Evolutionary conservation across 2,329 filamentous ascomycete genomes (phyloP).

Genomic region (Bipolaris gigantea): DNA sequence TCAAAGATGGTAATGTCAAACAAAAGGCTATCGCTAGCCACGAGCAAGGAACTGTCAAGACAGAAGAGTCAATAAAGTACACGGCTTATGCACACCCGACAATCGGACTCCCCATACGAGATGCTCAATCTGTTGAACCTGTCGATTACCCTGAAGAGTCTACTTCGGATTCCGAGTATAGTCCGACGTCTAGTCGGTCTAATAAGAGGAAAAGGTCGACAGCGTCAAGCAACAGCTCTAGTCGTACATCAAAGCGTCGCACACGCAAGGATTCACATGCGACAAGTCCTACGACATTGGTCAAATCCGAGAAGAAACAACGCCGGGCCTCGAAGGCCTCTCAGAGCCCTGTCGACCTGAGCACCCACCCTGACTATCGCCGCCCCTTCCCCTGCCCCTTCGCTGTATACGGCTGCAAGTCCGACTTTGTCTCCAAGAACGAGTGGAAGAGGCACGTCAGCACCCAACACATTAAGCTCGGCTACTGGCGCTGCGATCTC

Average conservation of each 20-base stretch:
- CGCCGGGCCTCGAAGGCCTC: constrained; percentile 16
- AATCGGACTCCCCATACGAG: constrained; percentile 34
- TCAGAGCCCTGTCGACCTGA: constrained; percentile 13
- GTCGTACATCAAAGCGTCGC: constrained; percentile 22
- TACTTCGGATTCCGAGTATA: constrained; percentile 43
- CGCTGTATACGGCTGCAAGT: constrained; percentile 71
- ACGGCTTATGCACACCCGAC: constrained; percentile 30
- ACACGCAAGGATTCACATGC: constrained; percentile 25
- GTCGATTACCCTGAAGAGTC: constrained; percentile 37
- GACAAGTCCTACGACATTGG: constrained; percentile 8
- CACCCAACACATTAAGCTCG: constrained; percentile 75
- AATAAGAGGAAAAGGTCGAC: constrained; percentile 33
- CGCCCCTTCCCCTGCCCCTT: constrained; percentile 78
- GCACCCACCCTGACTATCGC: constrained; percentile 17
- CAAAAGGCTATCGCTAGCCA: constrained; percentile 25
- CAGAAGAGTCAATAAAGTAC: constrained; percentile 18
- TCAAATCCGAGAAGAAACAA: constrained; percentile 24
- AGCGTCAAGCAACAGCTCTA: constrained; percentile 26
- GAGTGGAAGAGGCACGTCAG: constrained; percentile 92
- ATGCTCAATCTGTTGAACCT: constrained; percentile 44
- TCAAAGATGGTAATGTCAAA: constrained; percentile 27
- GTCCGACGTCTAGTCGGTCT: constrained; percentile 22
- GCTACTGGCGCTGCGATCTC: constrained; percentile 75
- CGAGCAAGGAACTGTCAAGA: constrained; percentile 19
- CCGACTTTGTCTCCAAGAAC: constrained; percentile 79